These are phyloP conservation scores for Wickerhamiella vanderwaltii DNA, from an alignment of 805 yeast species.

Conservation along the genomic window DNA sequence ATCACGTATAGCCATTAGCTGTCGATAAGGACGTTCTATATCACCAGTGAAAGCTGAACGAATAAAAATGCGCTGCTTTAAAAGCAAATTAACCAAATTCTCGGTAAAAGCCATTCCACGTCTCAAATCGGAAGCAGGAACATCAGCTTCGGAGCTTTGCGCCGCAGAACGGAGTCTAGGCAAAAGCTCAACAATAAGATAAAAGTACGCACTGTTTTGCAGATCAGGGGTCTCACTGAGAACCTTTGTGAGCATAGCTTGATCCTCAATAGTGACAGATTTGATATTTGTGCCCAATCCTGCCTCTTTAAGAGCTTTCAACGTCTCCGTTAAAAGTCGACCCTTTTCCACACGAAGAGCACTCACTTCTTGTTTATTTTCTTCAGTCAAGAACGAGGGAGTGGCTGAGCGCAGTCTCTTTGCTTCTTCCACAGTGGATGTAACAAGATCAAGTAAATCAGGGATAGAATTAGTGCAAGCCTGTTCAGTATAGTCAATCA, in stretches of 20 bases:
- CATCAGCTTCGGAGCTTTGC: slow-evolving; percentile 51
- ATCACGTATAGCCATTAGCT: neutral
- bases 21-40: neutral
- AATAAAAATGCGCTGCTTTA: slow-evolving; percentile 24
- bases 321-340: slow-evolving; percentile 60
- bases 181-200: slow-evolving; percentile 59
- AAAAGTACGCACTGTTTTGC: slow-evolving; percentile 34
- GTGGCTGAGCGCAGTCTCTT: slow-evolving; percentile 61
- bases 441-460: slow-evolving; percentile 42
- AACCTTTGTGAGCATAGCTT: slow-evolving; percentile 50
- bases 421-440: slow-evolving; percentile 43
- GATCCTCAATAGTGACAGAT: slow-evolving; percentile 50
- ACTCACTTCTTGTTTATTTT: slow-evolving; percentile 56
- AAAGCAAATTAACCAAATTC: slow-evolving; percentile 47
- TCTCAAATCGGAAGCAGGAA: slow-evolving; percentile 60
- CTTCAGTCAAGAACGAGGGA: slow-evolving; percentile 58
- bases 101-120: slow-evolving; percentile 70
- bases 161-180: slow-evolving; percentile 67
- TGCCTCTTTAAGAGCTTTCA: slow-evolving; percentile 59
- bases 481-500: slow-evolving; percentile 37
- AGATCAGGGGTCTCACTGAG: slow-evolving; percentile 44
- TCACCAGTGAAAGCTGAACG: slow-evolving; percentile 7
- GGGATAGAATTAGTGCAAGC: slow-evolving; percentile 34
- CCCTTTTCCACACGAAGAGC: slow-evolving; percentile 72
- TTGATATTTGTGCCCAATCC: slow-evolving; percentile 63